Evolutionary conservation across 2,329 filamentous ascomycete genomes (phyloP).

Genomic region (Drechslera avenae): DNA sequence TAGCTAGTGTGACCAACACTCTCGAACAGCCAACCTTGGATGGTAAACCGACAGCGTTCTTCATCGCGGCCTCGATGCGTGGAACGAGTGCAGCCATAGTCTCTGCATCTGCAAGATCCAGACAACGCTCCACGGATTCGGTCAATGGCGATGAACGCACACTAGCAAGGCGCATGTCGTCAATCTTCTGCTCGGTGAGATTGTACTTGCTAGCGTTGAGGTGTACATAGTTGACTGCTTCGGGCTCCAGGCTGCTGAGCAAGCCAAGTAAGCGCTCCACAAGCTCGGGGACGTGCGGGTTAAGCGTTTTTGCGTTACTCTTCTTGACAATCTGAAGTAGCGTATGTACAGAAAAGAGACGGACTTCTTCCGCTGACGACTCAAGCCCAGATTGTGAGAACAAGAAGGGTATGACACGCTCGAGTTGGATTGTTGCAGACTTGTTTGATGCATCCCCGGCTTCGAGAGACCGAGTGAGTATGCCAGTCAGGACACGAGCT

Average conservation of each 20-base stretch:
- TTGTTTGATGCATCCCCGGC: conserved; percentile 70
- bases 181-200: conserved; percentile 84
- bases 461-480: conserved; percentile 83
- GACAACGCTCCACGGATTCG: conserved; percentile 86
- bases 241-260: conserved; percentile 85
- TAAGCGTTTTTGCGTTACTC: conserved; percentile 73
- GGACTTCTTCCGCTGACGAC: conserved; percentile 85
- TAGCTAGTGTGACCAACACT: conserved; percentile 82
- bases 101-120: conserved; percentile 78
- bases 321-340: conserved; percentile 90
- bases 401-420: conserved; percentile 86
- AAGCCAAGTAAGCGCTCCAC: conserved; percentile 80
- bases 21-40: conserved; percentile 91
- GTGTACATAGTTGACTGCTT: conserved; percentile 90
- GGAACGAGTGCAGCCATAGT: conserved; percentile 78
- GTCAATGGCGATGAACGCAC: conserved; percentile 88
- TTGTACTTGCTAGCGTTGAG: conserved; percentile 84
- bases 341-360: conserved; percentile 77
- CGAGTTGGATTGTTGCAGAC: conserved; percentile 78
- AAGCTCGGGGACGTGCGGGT: conserved; percentile 80
- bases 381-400: conserved; percentile 88
- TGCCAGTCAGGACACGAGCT: conserved; percentile 82
- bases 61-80: conserved; percentile 77
- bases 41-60: conserved; percentile 84
- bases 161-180: conserved; percentile 80